Evolutionary conservation across 1,284 basidiomycete genomes (phyloP).

Genomic region (Thecaphora thlaspeos): DNA sequence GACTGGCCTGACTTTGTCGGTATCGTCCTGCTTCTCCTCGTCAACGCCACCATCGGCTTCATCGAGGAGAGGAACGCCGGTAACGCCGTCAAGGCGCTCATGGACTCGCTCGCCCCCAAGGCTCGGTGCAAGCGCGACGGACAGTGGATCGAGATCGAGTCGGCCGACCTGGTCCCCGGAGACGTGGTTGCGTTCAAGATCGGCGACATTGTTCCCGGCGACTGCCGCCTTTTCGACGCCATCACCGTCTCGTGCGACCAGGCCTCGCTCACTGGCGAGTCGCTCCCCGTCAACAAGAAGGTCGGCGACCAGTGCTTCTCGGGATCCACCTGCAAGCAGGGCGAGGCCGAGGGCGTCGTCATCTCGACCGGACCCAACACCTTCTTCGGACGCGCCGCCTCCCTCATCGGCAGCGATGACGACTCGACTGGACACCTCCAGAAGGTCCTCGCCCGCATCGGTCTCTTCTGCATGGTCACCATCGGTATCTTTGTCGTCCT

Average conservation of each 20-base stretch:
- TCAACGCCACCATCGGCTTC: conserved; percentile 97
- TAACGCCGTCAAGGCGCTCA: conserved; percentile 97
- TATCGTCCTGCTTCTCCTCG: conserved; percentile 84
- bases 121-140: conserved; percentile 71
- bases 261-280: conserved; percentile 96
- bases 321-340: conserved; percentile 72
- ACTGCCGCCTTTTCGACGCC: conserved; percentile 74
- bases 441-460: conserved; percentile 82
- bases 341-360: conserved; percentile 81
- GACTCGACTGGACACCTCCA: conserved; percentile 69
- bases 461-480: conserved; percentile 79
- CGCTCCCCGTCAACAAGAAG: conserved; percentile 84
- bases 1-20: conserved; percentile 98
- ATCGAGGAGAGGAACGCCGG: conserved; percentile 95
- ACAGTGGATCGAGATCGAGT: conserved; percentile 64
- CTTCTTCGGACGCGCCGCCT: conserved; percentile 91
- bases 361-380: conserved; percentile 86
- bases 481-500: conserved; percentile 94
- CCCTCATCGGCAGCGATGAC: conserved; percentile 91
- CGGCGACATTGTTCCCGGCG: conserved; percentile 82
- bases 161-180: conserved; percentile 81
- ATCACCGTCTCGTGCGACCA: conserved; percentile 77
- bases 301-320: conserved; percentile 65
- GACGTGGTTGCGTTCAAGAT: conserved; percentile 85
- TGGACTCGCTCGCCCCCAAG: conserved; percentile 98